These are phyloP conservation scores for Sordariomycetes sp. DNA, from an alignment of 2,329 filamentous ascomycete genomes.

Conservation along the genomic window DNA sequence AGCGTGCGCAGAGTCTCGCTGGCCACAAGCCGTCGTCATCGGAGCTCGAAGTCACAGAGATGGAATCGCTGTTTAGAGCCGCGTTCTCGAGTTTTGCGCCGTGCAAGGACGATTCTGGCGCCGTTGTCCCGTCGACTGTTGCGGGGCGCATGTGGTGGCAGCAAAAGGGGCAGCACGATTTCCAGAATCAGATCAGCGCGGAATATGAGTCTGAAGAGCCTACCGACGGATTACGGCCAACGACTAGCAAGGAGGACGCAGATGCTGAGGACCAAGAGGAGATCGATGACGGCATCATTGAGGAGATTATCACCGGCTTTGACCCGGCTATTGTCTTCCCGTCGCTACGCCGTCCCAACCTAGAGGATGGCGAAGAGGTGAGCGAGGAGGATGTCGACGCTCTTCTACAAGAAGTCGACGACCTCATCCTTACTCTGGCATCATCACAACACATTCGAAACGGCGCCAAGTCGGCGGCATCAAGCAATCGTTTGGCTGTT, in stretches of 20 bases:
- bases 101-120: constrained; percentile 57
- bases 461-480: constrained; percentile 50
- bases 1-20: constrained; percentile 55
- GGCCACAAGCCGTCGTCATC: constrained; percentile 41
- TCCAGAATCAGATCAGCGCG: neutral
- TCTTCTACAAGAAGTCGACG: constrained; percentile 58
- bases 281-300: constrained; percentile 36
- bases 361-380: constrained; percentile 36
- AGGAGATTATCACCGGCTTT: constrained; percentile 43
- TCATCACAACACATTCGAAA: constrained; percentile 73
- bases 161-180: constrained; percentile 33
- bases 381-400: constrained; percentile 58
- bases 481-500: constrained; percentile 45
- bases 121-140: constrained; percentile 53
- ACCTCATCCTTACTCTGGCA: constrained; percentile 61
- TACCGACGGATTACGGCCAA: constrained; percentile 20
- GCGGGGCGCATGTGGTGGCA: constrained; percentile 69
- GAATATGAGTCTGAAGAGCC: constrained; percentile 15
- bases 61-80: constrained; percentile 62
- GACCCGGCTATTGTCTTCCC: constrained; percentile 46
- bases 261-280: constrained; percentile 14
- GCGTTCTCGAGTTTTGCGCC: constrained; percentile 74
- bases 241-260: constrained; percentile 15
- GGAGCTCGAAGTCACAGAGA: constrained; percentile 49
- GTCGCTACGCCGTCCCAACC: constrained; percentile 37